Evolutionary conservation across 1,139 yeast genomes (phyloP).

Genomic region (Lodderomyces metapsilosis): DNA sequence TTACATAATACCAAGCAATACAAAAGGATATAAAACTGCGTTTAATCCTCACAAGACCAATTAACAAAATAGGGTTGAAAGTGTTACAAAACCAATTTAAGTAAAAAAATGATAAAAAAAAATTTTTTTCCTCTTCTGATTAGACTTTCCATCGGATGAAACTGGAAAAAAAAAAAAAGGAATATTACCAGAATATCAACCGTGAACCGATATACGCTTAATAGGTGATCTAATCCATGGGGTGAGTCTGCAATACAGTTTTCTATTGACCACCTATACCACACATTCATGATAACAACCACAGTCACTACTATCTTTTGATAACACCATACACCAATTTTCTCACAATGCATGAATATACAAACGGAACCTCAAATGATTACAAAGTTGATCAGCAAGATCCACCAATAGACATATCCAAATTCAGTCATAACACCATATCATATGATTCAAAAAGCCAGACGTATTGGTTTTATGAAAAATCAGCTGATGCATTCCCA

Average conservation of each 20-base stretch:
- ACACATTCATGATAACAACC: no score
- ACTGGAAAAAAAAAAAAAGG: background rate
- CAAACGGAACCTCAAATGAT: background rate
- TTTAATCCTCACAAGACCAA: background rate
- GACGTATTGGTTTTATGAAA: constrained; percentile 43
- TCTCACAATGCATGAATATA: background rate
- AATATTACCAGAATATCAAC: background rate
- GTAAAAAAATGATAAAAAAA: background rate
- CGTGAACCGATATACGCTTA: no score
- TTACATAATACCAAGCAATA: no score
- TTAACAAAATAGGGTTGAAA: background rate
- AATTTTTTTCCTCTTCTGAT: no score
- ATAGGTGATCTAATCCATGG: background rate
- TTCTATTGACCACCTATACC: no score
- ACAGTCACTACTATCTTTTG: no score
- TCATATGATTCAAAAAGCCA: constrained; percentile 22
- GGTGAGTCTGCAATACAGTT: background rate
- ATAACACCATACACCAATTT: background rate
- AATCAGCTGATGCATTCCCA: constrained; percentile 35
- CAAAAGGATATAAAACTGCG: no score
- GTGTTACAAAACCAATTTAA: background rate
- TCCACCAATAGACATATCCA: constrained; percentile 15
- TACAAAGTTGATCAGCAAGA: constrained; percentile 2
- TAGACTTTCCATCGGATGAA: background rate
- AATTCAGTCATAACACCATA: constrained; percentile 29